A percentile compares a stretch with the other conserved stretches of the same genome.
phyloP scores from a whole-genome alignment of 345 rosid species.

The Hibiscus syriacus region DNA sequence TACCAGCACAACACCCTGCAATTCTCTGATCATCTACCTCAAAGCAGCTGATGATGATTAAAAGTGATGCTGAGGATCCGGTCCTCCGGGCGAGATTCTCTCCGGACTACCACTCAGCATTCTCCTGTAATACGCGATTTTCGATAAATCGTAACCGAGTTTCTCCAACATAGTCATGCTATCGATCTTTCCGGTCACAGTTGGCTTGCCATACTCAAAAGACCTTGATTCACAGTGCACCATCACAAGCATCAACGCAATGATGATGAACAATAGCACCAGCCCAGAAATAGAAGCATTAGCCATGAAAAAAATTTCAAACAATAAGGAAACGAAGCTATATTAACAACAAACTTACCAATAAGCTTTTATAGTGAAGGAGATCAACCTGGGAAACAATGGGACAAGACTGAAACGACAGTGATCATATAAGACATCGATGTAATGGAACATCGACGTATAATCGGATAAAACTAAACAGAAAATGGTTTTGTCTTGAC shows the following conservation, averaged over 20 bases:
- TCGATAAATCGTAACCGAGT: conserved; percentile 17
- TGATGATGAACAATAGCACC: background rate
- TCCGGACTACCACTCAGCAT: conserved; percentile 8
- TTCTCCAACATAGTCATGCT: conserved; percentile 5
- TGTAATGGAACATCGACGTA: conserved; percentile 13
- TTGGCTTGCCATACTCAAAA: background rate
- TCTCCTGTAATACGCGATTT: conserved; percentile 9
- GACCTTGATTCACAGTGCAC: conserved; percentile 11
- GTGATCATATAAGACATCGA: background rate
- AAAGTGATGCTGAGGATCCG: conserved; percentile 38
- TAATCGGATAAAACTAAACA: conserved; percentile 19
- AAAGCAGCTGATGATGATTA: background rate
- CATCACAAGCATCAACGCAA: conserved; percentile 10
- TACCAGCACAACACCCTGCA: background rate
- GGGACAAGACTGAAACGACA: conserved; percentile 3
- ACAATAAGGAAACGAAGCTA: too few relatives aligned
- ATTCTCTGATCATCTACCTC: background rate
- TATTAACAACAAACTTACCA: background rate
- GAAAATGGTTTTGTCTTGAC: conserved; percentile 2
- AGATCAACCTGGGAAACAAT: background rate
- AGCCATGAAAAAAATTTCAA: too few relatives aligned
- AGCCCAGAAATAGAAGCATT: background rate
- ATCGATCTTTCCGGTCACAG: background rate
- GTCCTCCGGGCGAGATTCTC: conserved; percentile 37
- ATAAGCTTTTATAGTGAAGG: background rate